phyloP scores from a whole-genome alignment of 2,329 filamentous ascomycete species.

The Diaporthe aspalathi region DNA sequence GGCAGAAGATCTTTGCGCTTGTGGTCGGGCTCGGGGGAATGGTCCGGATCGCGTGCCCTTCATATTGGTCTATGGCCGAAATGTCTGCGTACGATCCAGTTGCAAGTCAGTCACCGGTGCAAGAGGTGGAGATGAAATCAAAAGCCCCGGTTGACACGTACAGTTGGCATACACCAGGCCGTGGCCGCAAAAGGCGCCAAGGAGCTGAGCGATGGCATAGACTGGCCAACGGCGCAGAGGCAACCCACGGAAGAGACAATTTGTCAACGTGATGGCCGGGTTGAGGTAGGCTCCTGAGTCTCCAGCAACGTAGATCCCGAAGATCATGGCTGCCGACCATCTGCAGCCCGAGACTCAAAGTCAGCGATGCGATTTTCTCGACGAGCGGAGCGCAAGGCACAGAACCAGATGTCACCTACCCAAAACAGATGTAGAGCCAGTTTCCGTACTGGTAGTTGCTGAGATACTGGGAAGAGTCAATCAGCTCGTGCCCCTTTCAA shows the following conservation, averaged over 20 bases:
- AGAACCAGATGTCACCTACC: no score
- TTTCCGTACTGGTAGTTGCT: conserved; percentile 12
- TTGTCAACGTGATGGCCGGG: conserved; percentile 29
- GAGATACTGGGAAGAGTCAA: no score
- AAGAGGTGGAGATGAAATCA: no score
- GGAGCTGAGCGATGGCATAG: conserved; percentile 14
- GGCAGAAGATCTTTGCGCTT: conserved; percentile 30
- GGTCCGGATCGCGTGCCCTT: conserved; percentile 15
- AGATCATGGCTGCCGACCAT: conserved; percentile 32
- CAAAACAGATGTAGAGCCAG: conserved; percentile 26
- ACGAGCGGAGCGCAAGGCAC: no score
- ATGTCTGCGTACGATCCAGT: no score
- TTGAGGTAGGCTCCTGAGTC: conserved; percentile 30
- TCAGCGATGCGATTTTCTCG: no score
- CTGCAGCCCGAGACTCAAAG: no score
- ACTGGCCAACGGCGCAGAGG: conserved; percentile 24
- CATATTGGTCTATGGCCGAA: conserved; percentile 30
- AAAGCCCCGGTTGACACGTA: no score
- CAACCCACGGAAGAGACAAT: conserved; percentile 27
- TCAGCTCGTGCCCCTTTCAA: no score
- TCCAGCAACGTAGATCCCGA: conserved; percentile 28
- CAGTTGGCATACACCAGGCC: conserved; percentile 29
- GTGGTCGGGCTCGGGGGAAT: conserved; percentile 18
- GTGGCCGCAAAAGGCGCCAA: conserved; percentile 20
- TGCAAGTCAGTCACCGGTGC: no score